Base-by-base conservation (phyloP, 306 rosid genomes). In the Trichosanthes cucumerina region DNA sequence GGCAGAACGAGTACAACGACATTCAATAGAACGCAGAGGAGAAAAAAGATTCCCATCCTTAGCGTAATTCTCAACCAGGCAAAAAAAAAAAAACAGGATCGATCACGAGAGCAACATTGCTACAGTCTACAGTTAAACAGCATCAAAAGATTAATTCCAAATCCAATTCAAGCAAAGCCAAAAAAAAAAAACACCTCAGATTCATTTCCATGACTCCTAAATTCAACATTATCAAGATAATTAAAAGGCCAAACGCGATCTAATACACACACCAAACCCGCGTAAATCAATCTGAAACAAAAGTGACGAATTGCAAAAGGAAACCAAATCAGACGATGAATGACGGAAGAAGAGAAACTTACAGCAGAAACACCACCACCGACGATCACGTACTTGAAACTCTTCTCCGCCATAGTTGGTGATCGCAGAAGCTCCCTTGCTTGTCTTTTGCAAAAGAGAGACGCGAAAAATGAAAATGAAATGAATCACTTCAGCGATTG, bases 341-440 rank as follows among this genome's bases (percentile, higher is more conserved):
- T 3, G 38, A 47, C 68, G 49, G 76, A 78, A 34, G 56, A 77
- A 4, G 26, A 75, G 64, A 49, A 80, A 84, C 98, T 88, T 82
- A 95, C 98, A n/a, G 97, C 96, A 3, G 98, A 36, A 44, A 95
- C 98, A 54, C 98, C 98, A 79, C 98, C 98, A 0, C 98, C 98
- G 73, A 89, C 80, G 85, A 95, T 88, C 73, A 89, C 87, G 80
- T 91, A 89, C 87, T 95, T 95, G 93, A 90, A 95, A 79, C 80
- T 75, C 81, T 89, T 90, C 62, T 70, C 86, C 73, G 88, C 96
- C 98, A 95, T 95, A 54, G 88, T 28, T 65, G 65, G 82, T 73
- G 47, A 75, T 5, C 36, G 49, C 28, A 9, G 63, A 23, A 18
- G 56, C 9, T 46, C 39, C 50, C 12, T 62, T 68, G 36, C 11